phyloP scores from a whole-genome alignment of 331 rosid genomes.

The Quercus phellos region DNA sequence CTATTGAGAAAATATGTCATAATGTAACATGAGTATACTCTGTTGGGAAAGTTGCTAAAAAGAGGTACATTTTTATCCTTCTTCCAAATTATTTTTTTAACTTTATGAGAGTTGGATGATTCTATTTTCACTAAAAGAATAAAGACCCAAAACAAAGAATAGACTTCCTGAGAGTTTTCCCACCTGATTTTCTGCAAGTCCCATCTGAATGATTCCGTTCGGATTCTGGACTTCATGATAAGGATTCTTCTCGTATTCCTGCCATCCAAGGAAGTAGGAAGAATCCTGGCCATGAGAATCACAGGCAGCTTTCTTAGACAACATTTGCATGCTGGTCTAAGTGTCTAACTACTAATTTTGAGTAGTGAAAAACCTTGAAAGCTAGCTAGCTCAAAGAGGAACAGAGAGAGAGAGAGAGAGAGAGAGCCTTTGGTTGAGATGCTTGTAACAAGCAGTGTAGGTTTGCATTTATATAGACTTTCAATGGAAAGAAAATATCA shows the following conservation, averaged over 20 bases:
- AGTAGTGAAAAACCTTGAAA: neutral
- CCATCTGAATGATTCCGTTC: slow-evolving; percentile 82
- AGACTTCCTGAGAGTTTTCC: neutral
- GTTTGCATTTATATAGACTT: slow-evolving; percentile 34
- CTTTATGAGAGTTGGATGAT: too few relatives aligned
- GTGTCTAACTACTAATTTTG: neutral
- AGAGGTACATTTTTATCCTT: neutral
- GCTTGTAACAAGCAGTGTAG: neutral
- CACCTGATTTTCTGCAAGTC: slow-evolving; percentile 92
- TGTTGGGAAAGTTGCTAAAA: neutral
- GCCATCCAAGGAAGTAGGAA: slow-evolving; percentile 77
- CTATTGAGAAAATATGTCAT: neutral
- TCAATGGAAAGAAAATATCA: neutral
- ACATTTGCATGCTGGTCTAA: slow-evolving; percentile 24
- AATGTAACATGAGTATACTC: neutral
- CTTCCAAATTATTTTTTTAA: too few relatives aligned
- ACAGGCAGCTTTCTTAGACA: slow-evolving; percentile 52
- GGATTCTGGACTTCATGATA: slow-evolving; percentile 56
- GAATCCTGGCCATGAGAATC: slow-evolving; percentile 82
- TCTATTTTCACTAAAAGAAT: too few relatives aligned
- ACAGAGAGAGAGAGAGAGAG: slow-evolving; percentile 6
- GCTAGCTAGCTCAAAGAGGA: neutral
- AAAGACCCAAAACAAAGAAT: too few relatives aligned
- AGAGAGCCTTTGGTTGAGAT: neutral
- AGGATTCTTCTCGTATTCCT: slow-evolving; percentile 71